Evolutionary conservation across 257 asterid species (phyloP).

Genomic region (Solanum bukasovii): DNA sequence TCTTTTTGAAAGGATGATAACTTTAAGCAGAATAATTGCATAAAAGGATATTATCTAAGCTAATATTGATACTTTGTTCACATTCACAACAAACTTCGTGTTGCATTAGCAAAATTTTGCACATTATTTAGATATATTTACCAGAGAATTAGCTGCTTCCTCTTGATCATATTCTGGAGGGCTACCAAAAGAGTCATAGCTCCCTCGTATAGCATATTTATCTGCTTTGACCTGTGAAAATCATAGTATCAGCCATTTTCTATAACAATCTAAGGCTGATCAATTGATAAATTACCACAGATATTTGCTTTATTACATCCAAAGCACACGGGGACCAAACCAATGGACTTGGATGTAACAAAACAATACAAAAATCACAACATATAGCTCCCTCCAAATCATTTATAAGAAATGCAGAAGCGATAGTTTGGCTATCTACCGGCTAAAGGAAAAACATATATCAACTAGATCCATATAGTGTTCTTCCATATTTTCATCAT

Average conservation of each 20-base stretch:
- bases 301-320: not conserved
- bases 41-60: not conserved
- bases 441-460: not conserved
- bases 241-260: not conserved
- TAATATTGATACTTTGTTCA: not conserved
- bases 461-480: not conserved
- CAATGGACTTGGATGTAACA: not conserved
- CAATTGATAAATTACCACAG: not conserved
- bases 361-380: not conserved
- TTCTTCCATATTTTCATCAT: not conserved
- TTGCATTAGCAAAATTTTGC: not conserved
- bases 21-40: not conserved
- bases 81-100: not conserved
- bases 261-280: not conserved
- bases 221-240: slow-evolving; percentile 78
- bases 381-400: not conserved
- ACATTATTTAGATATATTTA: slow-evolving; percentile 9
- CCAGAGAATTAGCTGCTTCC: slow-evolving; percentile 72
- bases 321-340: not conserved
- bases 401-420: not conserved
- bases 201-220: slow-evolving; percentile 49
- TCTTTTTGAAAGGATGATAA: not conserved
- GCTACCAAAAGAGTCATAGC: slow-evolving; percentile 29
- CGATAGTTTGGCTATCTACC: not conserved
- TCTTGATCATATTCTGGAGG: slow-evolving; percentile 73